Evolutionary conservation across 306 rosid genomes (phyloP).

Genomic region (Corylus heterophylla): DNA sequence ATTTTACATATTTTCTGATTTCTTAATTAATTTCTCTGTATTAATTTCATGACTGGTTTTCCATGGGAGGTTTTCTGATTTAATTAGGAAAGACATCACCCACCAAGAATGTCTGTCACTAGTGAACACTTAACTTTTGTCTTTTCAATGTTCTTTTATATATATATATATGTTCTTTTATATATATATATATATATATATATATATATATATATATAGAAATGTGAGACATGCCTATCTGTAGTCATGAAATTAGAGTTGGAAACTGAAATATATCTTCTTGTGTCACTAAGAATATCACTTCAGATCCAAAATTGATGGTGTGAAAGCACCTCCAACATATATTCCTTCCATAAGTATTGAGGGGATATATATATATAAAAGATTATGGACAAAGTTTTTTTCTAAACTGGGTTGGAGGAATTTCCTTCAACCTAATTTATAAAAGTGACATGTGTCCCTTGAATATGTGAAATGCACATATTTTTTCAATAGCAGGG

Average conservation of each 20-base stretch:
- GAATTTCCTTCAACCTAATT: too few relatives aligned
- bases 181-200: neutral
- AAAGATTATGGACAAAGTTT: too few relatives aligned
- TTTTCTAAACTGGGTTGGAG: too few relatives aligned
- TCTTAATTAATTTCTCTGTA: neutral
- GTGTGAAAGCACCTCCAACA: neutral
- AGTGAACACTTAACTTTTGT: neutral
- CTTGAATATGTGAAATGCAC: too few relatives aligned
- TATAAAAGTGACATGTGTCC: too few relatives aligned
- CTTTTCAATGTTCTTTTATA: neutral
- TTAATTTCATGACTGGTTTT: neutral
- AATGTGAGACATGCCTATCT: neutral
- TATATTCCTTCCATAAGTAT: too few relatives aligned
- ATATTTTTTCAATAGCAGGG: too few relatives aligned
- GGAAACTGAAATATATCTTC: neutral
- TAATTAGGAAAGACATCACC: conserved; percentile 31
- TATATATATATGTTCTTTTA: neutral
- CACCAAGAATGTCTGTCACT: neutral
- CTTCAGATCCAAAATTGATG: neutral
- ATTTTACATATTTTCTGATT: neutral
- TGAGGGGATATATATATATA: too few relatives aligned
- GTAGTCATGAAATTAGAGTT: neutral
- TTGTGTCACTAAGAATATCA: neutral
- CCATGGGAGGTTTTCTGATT: neutral
- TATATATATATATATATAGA: neutral